Evolutionary conservation across 2,329 filamentous ascomycete species (phyloP), one percentile per base, ranked within the genome.

Genomic region (Ceratocystis colombiana): DNA sequence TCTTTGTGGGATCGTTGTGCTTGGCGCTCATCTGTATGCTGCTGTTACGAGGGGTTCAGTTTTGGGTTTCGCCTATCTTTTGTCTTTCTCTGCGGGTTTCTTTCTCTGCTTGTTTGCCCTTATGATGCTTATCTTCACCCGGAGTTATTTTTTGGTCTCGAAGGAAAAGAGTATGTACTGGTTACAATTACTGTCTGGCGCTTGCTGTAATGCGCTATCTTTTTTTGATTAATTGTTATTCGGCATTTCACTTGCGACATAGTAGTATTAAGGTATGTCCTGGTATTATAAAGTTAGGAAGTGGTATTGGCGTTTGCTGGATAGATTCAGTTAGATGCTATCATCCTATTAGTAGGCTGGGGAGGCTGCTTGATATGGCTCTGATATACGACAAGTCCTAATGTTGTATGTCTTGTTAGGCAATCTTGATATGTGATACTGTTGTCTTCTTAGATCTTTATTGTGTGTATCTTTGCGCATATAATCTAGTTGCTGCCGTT

Each of bases 101-200:
- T 53, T 41, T 66, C 65, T 37, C 46, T 64, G 30, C 46, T 59
- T 57, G 62, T 53, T 37, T 64, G 33, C 22, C 30, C 20, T 17
- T 33, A 28, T 57, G 25, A 20, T 28, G 53, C 25, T 15, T 22
- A 57, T 57, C n/a, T 57, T 57, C 25, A 57, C 10, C 25, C 53
- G 62, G 66, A 57, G 64, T 62, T 41, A 12, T 41, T 41, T 41
- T 67, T 64, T 67, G 53, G 62, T 44, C 46, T 64, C 28, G 15
- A 57, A 67, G 64, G 64, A 28, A 57, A 67, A 67, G 64, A 67
- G 46, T 62, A 67, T 57, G 66, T 57, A 64, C 30, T 62, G 37
- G 37, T 41, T 41, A 41, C 10, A 41, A 41, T 12, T 41, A 41
- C 37, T 41, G 37, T 41, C 37, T 41, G 66, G 62, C 61, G 61